Evolutionary conservation across 202 grass and related monocot genomes (phyloP), one percentile per base, ranked within the genome.

Genomic region (Eragrostis tef): DNA sequence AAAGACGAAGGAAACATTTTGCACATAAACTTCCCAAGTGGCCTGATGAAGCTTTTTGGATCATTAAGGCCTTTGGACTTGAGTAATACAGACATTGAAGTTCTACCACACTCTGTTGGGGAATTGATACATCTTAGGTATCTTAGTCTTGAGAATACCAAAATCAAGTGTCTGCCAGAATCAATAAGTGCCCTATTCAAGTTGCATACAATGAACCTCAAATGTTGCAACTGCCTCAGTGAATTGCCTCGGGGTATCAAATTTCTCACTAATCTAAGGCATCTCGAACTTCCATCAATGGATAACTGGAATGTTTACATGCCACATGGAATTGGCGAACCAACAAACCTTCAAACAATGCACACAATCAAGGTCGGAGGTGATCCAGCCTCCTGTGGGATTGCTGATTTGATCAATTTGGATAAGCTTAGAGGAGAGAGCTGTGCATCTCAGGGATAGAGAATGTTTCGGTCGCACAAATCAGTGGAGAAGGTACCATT

Each of bases 191-290:
- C 68, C 59, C 75, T 81, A 5, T 81, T 81, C 78, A 81, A 86
- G 70, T 71, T 81, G 54, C 84, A 90, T 54, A 84, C 84, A 9
- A 53, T 90, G 66, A 81, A 84, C 61, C 74, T 87, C n/a, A 83
- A 62, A 73, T 77, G 52, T 65, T 87, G 88, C 58, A 39, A 60
- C 3, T 48, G 27, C 31, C 79, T 90, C 66, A 19, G 67, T 50
- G 59, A 84, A 47, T 74, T 87, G 46, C 88, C 84, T 31, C 58
- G 80, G 7, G 79, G 79, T 34, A 86, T 87, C 25, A 74, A 67
- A 64, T 82, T 82, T 49, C 81, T 90, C 25, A 67, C 78, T 80
- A 90, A 84, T 44, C 71, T 90, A 71, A 85, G 88, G 61, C 88
- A 90, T 73, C 75, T 90, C 50, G 68, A 83, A 62, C 75, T 81